Conservation (phyloP, 345 rosid species). For the Eucalyptus pauciflora region DNA sequence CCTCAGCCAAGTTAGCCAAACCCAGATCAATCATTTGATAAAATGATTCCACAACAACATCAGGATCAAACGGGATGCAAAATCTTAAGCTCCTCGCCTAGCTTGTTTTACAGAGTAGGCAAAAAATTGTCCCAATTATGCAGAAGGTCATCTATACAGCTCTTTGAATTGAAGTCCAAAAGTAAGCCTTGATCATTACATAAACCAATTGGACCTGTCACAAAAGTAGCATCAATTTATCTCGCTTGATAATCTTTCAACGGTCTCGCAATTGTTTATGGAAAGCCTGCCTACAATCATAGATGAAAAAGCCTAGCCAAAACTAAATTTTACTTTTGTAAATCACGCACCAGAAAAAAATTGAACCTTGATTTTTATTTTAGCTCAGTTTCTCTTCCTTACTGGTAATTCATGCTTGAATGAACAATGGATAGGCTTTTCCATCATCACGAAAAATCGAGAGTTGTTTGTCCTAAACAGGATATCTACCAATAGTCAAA, state of each 20-base stretch:
- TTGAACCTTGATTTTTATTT: no score
- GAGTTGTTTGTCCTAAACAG: neutral
- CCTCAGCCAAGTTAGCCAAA: neutral
- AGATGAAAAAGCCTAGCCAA: no score
- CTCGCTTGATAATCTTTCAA: neutral
- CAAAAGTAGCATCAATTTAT: neutral
- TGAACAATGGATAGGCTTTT: neutral
- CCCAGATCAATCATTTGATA: neutral
- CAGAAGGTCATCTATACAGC: neutral
- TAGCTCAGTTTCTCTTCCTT: neutral
- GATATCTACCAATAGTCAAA: neutral
- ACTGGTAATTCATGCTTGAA: no score
- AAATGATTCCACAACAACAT: neutral
- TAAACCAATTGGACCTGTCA: neutral
- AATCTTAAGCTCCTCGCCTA: neutral
- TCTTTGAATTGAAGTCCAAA: neutral
- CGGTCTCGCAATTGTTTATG: no score
- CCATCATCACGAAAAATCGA: neutral
- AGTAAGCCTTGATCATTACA: neutral
- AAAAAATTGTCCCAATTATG: neutral
- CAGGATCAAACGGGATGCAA: no score
- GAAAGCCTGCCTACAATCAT: neutral
- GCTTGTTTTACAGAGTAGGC: neutral
- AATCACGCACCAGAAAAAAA: neutral
- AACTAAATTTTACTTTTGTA: neutral